phyloP scores from a whole-genome alignment of 176 grass and related monocot genomes.

The Dendrocalamus sinicus region DNA sequence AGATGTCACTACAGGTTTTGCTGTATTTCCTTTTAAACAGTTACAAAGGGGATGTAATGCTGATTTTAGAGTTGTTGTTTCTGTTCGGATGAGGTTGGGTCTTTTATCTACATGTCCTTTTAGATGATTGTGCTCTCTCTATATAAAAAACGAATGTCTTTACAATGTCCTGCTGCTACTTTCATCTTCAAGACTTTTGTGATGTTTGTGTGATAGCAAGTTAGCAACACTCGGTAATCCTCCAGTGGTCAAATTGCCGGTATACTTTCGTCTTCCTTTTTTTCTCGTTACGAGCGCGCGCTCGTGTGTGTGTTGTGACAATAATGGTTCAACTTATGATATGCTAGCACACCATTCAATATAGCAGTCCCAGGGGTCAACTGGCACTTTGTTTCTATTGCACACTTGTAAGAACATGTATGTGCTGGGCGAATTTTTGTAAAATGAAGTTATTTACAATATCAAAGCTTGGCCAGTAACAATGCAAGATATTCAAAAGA shows the following conservation, averaged over 20 bases:
- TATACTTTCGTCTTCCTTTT: background rate
- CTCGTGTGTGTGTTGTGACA: slow-evolving; percentile 1
- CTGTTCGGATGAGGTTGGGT: background rate
- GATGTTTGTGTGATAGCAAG: background rate
- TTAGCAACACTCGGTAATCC: background rate
- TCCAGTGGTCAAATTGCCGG: background rate
- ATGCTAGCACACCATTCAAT: slow-evolving; percentile 15
- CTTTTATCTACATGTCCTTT: slow-evolving; percentile 10
- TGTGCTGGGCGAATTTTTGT: background rate
- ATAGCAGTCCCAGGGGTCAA: background rate
- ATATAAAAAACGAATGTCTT: background rate
- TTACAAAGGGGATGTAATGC: background rate
- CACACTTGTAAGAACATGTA: slow-evolving; percentile 2
- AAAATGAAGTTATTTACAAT: slow-evolving; percentile 4
- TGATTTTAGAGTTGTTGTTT: background rate
- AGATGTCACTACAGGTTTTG: slow-evolving; percentile 19
- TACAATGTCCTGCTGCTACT: background rate
- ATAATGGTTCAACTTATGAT: slow-evolving; percentile 19
- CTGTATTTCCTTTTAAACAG: background rate
- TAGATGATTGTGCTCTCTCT: background rate
- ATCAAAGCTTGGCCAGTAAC: background rate
- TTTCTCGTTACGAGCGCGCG: too few relatives aligned
- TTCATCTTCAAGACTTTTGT: slow-evolving; percentile 16
- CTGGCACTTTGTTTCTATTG: background rate
- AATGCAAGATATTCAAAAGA: slow-evolving; percentile 2